Percentiles rank a stretch among this genome's conserved stretches.
Evolutionary conservation across 2,329 filamentous ascomycete genomes (phyloP).

Genomic region (Fusarium nodosum): DNA sequence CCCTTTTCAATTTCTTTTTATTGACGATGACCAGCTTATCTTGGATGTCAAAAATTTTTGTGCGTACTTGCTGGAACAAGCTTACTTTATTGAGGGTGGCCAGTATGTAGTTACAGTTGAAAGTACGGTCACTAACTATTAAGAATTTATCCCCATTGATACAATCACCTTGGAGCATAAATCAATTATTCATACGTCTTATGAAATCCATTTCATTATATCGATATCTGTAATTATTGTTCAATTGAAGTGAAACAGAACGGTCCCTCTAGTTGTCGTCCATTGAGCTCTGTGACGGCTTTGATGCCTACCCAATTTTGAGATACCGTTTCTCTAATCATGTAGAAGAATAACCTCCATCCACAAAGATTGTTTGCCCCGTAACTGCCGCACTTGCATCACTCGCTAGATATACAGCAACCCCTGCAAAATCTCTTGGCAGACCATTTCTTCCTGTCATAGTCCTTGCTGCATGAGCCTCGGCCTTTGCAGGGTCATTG

Average conservation of each 20-base stretch:
- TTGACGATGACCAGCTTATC: too few relatives aligned
- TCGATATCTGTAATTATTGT: not conserved
- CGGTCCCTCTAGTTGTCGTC: accelerated
- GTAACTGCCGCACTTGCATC: slow-evolving; percentile 52
- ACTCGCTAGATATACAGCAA: slow-evolving; percentile 51
- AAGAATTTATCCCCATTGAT: too few relatives aligned
- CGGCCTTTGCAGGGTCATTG: slow-evolving; percentile 37
- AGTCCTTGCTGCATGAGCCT: slow-evolving; percentile 48
- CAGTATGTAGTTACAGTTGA: too few relatives aligned
- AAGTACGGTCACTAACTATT: too few relatives aligned
- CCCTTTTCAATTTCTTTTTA: too few relatives aligned
- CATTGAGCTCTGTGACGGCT: not conserved
- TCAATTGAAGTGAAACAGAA: not conserved
- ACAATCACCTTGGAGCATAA: too few relatives aligned
- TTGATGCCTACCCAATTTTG: slow-evolving; percentile 2
- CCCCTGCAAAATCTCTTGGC: slow-evolving; percentile 52
- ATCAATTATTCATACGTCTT: too few relatives aligned
- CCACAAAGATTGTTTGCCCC: slow-evolving; percentile 54
- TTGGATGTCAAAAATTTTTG: too few relatives aligned
- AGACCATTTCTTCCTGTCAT: slow-evolving; percentile 53
- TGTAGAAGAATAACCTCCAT: slow-evolving; percentile 53
- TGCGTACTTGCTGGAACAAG: too few relatives aligned
- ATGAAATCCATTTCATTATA: too few relatives aligned
- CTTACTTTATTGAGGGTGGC: too few relatives aligned
- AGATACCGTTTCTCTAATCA: not conserved